Evolutionary conservation across 768 basidiomycete species (phyloP).

Genomic region (Pleurotus eryngii): DNA sequence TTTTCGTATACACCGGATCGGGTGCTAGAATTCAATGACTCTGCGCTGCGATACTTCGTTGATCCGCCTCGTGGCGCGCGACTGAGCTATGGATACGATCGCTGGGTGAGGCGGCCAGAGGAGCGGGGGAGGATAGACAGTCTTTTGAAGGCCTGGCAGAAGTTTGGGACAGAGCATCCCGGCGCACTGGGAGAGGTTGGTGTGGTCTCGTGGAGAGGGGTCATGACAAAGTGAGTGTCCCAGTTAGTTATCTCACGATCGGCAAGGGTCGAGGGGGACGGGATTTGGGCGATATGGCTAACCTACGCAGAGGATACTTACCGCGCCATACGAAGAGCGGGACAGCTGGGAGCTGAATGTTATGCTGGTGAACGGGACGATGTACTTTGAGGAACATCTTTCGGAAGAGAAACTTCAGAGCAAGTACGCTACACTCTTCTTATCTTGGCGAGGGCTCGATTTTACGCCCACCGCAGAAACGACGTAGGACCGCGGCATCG

Average conservation of each 20-base stretch:
- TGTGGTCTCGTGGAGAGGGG: conserved; percentile 74
- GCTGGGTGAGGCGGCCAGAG: conserved; percentile 67
- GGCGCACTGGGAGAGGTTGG: conserved; percentile 40
- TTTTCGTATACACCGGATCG: conserved; percentile 68
- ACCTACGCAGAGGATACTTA: conserved; percentile 54
- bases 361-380: conserved; percentile 66
- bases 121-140: conserved; percentile 65
- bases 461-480: conserved; percentile 40
- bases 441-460: neutral
- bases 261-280: no score
- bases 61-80: conserved; percentile 65
- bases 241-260: no score
- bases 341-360: conserved; percentile 83
- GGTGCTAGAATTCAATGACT: conserved; percentile 60
- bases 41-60: conserved; percentile 68
- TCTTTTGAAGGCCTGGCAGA: conserved; percentile 56
- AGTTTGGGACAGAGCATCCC: conserved; percentile 9
- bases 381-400: conserved; percentile 75
- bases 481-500: conserved; percentile 62
- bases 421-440: conserved; percentile 48
- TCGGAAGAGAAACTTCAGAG: conserved; percentile 54
- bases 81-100: conserved; percentile 68
- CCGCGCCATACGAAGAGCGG: conserved; percentile 76
- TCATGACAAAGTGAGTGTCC: conserved; percentile 70
- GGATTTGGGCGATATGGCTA: conserved; percentile 2